Conservation (phyloP, 768 basidiomycete genomes). For the Botryobasidium botryosum region DNA sequence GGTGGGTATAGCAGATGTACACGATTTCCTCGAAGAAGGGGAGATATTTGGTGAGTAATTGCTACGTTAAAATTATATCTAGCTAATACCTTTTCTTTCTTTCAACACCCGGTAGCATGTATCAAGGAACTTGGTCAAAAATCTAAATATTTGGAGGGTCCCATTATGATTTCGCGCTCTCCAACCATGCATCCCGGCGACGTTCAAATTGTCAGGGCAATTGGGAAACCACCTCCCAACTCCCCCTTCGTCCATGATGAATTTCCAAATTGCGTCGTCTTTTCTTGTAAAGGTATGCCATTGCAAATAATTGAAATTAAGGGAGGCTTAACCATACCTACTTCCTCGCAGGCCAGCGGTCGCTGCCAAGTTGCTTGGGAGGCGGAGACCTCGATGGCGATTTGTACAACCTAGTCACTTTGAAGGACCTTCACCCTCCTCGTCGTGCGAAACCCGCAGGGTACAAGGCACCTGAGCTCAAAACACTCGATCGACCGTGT, state of each 20-base stretch:
- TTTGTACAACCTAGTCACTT: constrained; percentile 31
- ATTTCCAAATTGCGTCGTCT: constrained; percentile 39
- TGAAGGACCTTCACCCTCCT: constrained; percentile 16
- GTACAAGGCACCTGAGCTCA: constrained; percentile 33
- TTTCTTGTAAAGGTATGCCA: constrained; percentile 37
- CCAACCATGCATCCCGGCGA: constrained; percentile 47
- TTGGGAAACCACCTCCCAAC: constrained; percentile 37
- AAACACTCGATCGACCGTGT: constrained; percentile 29
- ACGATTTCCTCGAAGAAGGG: constrained; percentile 31
- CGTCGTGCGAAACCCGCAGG: constrained; percentile 23
- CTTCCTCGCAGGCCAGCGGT: constrained; percentile 37
- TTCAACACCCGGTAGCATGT: constrained; percentile 23
- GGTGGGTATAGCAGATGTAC: constrained; percentile 56
- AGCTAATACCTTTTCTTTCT: neutral
- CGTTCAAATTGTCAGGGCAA: constrained; percentile 27
- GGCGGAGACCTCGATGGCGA: constrained; percentile 61
- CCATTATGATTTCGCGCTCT: constrained; percentile 40
- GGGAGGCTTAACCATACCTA: too few relatives aligned
- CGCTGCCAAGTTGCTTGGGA: constrained; percentile 43
- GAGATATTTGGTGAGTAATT: constrained; percentile 37
- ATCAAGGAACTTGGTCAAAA: constrained; percentile 16
- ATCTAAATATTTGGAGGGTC: constrained; percentile 34
- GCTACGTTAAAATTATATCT: constrained; percentile 6
- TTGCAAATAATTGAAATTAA: too few relatives aligned
- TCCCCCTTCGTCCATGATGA: constrained; percentile 35